A percentile compares a stretch with the other conserved stretches of the same genome.
Conservation (phyloP, 1,284 basidiomycete species). For the Tetrapyrgos nigripes region DNA sequence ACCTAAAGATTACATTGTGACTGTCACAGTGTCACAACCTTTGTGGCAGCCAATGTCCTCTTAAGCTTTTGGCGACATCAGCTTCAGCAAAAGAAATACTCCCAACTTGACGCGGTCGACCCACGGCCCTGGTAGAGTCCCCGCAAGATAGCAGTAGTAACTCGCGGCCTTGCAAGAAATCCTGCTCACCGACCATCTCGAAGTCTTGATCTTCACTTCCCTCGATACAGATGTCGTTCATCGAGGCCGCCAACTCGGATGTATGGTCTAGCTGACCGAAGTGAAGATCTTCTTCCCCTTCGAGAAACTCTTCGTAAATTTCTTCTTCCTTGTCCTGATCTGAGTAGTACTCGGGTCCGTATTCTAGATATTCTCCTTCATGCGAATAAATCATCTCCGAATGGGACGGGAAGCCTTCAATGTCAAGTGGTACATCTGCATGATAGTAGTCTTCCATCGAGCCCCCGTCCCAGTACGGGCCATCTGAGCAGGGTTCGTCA, state of each 20-base stretch:
- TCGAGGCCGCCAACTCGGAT: neutral
- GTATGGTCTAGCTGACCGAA: neutral
- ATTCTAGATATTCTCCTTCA: too few species aligned
- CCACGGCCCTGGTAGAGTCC: conserved; percentile 10
- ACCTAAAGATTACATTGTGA: neutral
- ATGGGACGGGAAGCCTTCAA: too few species aligned
- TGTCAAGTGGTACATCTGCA: too few species aligned
- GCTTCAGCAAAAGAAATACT: conserved; percentile 47
- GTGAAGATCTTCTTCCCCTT: neutral
- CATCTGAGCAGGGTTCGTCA: too few species aligned
- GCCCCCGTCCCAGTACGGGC: too few species aligned
- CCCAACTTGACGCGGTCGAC: too few species aligned
- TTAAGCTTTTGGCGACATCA: conserved; percentile 61
- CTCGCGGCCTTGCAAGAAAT: conserved; percentile 53
- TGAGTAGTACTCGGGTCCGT: too few species aligned
- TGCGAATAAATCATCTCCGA: too few species aligned
- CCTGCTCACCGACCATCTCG: conserved; percentile 14
- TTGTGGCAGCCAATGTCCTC: conserved; percentile 68
- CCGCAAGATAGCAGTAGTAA: conserved; percentile 39
- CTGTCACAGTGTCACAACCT: conserved; percentile 43
- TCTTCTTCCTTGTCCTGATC: neutral
- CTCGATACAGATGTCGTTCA: conserved; percentile 5
- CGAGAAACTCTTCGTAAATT: neutral
- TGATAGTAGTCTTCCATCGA: too few species aligned
- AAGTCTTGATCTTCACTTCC: conserved; percentile 13